Percentiles rank a stretch among this genome's conserved stretches.
Evolutionary conservation across 148 eudicot species (phyloP).

Genomic region (Silene uniflora): DNA sequence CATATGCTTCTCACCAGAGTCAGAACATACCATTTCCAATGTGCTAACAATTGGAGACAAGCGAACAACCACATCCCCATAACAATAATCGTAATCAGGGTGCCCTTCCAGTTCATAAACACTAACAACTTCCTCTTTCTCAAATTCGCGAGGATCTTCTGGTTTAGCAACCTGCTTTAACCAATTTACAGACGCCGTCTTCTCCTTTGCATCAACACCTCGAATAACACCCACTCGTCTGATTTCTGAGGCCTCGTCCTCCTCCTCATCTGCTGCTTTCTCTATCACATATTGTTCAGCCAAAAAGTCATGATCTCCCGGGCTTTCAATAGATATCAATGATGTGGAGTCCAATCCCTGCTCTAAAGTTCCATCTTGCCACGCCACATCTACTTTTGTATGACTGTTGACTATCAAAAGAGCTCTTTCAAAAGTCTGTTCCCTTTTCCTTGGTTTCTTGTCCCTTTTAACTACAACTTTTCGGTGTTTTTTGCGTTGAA

Average conservation of each 20-base stretch:
- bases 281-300: slow-evolving; percentile 96
- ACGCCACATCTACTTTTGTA: slow-evolving; percentile 80
- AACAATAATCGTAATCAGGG: slow-evolving; percentile 94
- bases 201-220: slow-evolving; percentile 93
- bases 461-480: slow-evolving; percentile 76
- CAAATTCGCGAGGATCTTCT: slow-evolving; percentile 83
- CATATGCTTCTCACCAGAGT: slow-evolving; percentile 31
- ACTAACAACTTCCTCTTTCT: slow-evolving; percentile 88
- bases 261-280: slow-evolving; percentile 67
- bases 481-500: slow-evolving; percentile 83
- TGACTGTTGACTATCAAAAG: slow-evolving; percentile 63
- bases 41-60: slow-evolving; percentile 55
- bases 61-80: slow-evolving; percentile 96
- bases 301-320: slow-evolving; percentile 96
- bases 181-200: slow-evolving; percentile 91
- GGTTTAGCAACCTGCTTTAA: slow-evolving; percentile 73
- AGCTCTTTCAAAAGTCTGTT: slow-evolving; percentile 79
- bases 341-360: slow-evolving; percentile 49
- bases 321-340: slow-evolving; percentile 84
- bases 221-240: slow-evolving; percentile 89
- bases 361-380: slow-evolving; percentile 85
- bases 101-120: slow-evolving; percentile 97
- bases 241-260: slow-evolving; percentile 42
- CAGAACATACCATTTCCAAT: slow-evolving; percentile 26
- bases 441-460: slow-evolving; percentile 70